Evolutionary conservation across 352 stramenopile genomes (phyloP), one percentile per base, ranked within the genome.

Genomic region (Phytophthora boehmeriae): DNA sequence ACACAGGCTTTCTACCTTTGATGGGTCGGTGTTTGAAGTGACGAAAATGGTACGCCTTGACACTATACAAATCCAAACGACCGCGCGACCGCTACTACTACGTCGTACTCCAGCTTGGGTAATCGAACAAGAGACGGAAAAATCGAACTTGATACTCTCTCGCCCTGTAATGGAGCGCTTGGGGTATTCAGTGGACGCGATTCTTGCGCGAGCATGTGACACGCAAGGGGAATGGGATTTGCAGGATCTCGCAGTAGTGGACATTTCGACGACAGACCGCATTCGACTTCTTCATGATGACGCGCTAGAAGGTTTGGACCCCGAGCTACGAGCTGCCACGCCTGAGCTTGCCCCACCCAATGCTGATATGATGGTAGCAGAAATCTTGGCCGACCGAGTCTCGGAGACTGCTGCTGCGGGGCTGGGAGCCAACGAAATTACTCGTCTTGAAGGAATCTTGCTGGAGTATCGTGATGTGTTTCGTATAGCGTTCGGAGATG

Each of bases 381-480:
- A 36, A 36, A 36, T 36, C 6, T 36, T 36, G 30, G 6, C 30
- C 6, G 6, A 20, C 8, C 36, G 36, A 20, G n/a, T 44, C 36
- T 16, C 6, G 11, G 36, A 44, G 50, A 36, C 10, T 39, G 32
- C 28, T 5, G 10, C 46, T 14, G 19, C 28, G n/a, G 14, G 50
- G 10, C 10, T 16, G 14, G 49, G 6, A 16, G 17, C 54, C n/a
- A 47, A 55, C 9, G 9, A 46, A 22, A 49, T 30, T 30, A 30
- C 6, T 30, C n/a, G n/a, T n/a, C n/a, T n/a, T n/a, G n/a, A n/a
- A n/a, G n/a, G n/a, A n/a, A n/a, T n/a, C n/a, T n/a, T n/a, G n/a
- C n/a, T n/a, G n/a, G 25, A 30, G 6, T 30, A 30, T 6, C 25
- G 25, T 8, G 52, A 59, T 45, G 42, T 61, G 2, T 61, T 61